phyloP scores from a whole-genome alignment of 2,329 filamentous ascomycete genomes.

The Spiromastix sp. region DNA sequence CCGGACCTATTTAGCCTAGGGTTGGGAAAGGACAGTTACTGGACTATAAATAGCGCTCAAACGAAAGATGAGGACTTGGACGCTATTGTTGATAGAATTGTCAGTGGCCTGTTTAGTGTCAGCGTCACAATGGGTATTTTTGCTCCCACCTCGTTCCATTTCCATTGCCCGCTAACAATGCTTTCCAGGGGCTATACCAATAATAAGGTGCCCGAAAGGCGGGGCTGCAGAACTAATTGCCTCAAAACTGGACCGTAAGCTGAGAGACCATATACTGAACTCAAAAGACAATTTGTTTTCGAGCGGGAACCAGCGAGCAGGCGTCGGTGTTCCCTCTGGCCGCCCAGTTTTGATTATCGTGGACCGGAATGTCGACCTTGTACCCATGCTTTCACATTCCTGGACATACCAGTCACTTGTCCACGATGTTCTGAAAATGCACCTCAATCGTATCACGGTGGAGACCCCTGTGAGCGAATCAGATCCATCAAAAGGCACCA shows the following conservation, averaged over 20 bases:
- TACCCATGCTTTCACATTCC: conserved; percentile 97
- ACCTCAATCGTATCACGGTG: conserved; percentile 88
- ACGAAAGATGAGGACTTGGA: conserved; percentile 88
- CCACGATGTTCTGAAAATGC: conserved; percentile 65
- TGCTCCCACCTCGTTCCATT: background rate
- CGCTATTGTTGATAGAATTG: conserved; percentile 75
- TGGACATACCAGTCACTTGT: conserved; percentile 84
- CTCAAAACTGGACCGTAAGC: conserved; percentile 85
- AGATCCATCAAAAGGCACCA: conserved; percentile 61
- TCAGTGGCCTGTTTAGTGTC: conserved; percentile 94
- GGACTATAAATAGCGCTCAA: conserved; percentile 87
- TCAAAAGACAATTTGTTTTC: conserved; percentile 97
- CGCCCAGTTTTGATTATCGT: conserved; percentile 86
- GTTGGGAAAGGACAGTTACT: conserved; percentile 88
- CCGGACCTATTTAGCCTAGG: conserved; percentile 91
- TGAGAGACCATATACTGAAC: conserved; percentile 92
- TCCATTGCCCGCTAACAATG: conserved; percentile 15
- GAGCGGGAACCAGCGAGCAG: conserved; percentile 45
- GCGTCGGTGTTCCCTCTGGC: conserved; percentile 55
- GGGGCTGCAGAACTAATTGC: conserved; percentile 91
- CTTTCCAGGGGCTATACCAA: conserved; percentile 72
- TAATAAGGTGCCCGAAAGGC: conserved; percentile 88
- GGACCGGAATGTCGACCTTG: conserved; percentile 88
- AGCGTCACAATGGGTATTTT: conserved; percentile 87
- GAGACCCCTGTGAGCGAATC: conserved; percentile 71